These are phyloP conservation scores for Scolecobasidium constrictum DNA, from an alignment of 2,329 filamentous ascomycete genomes.

Conservation along the genomic window DNA sequence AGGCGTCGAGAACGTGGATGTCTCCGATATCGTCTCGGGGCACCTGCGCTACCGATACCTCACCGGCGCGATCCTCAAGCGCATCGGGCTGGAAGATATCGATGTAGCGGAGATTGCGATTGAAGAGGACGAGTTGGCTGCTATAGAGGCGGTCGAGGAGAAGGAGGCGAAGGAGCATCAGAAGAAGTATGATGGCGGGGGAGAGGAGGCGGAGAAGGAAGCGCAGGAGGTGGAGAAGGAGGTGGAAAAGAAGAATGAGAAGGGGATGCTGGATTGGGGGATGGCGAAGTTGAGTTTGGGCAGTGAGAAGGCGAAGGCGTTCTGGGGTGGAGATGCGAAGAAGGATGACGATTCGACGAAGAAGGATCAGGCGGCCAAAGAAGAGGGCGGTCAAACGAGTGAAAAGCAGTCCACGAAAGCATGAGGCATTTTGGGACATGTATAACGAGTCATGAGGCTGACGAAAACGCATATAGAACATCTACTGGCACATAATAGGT, in stretches of 20 bases:
- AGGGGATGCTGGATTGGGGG: slow-evolving; percentile 31
- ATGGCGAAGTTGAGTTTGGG: slow-evolving; percentile 26
- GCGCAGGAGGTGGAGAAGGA: slow-evolving; percentile 26
- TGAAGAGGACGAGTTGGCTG: slow-evolving; percentile 30
- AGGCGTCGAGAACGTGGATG: slow-evolving; percentile 50
- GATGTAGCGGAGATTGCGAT: slow-evolving; percentile 34
- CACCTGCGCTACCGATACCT: slow-evolving; percentile 53
- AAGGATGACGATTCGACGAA: too few species aligned
- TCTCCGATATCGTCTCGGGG: slow-evolving; percentile 38
- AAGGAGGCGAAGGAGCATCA: slow-evolving; percentile 24
- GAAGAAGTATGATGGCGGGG: slow-evolving; percentile 13
- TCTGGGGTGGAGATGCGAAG: background rate
- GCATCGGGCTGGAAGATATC: slow-evolving; percentile 43
- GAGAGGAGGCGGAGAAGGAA: slow-evolving; percentile 11
- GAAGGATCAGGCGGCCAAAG: background rate
- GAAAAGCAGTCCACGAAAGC: too few species aligned
- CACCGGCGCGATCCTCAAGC: slow-evolving; percentile 38
- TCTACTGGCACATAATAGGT: too few species aligned
- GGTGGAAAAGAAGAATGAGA: slow-evolving; percentile 32
- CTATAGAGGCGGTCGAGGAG: slow-evolving; percentile 22
- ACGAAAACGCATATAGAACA: too few species aligned
- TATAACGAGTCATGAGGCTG: too few species aligned
- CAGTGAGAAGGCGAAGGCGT: slow-evolving; percentile 1
- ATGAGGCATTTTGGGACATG: too few species aligned
- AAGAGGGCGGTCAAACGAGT: slow-evolving; percentile 1